Evolutionary conservation across 768 basidiomycete species (phyloP).

Genomic region (Suillus decipiens): DNA sequence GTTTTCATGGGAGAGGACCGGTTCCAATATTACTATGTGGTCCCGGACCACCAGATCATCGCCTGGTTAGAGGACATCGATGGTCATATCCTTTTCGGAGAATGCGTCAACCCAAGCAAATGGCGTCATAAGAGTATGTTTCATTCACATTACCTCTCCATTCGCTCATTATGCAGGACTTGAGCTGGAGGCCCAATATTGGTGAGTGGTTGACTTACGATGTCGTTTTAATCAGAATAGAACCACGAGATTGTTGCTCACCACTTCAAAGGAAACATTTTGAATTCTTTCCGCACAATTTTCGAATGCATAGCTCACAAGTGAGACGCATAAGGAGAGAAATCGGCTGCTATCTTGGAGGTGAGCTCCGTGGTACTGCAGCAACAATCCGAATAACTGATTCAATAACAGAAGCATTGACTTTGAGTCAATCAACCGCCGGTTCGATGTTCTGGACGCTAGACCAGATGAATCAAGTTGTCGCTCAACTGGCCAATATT

Average conservation of each 20-base stretch:
- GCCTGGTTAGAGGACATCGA: not conserved
- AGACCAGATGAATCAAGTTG: too few species aligned
- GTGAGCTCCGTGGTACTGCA: not conserved
- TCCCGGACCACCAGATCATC: not conserved
- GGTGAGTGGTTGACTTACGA: not conserved
- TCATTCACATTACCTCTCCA: not conserved
- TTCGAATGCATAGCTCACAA: not conserved
- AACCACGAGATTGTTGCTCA: too few species aligned
- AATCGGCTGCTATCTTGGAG: not conserved
- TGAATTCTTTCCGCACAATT: not conserved
- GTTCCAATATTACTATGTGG: not conserved
- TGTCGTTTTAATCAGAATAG: not conserved
- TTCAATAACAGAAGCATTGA: not conserved
- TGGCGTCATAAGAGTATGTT: not conserved
- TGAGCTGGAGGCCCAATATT: not conserved
- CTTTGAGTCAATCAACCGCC: not conserved
- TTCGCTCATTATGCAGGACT: not conserved
- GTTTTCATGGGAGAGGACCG: not conserved
- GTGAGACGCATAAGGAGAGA: not conserved
- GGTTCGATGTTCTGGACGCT: not conserved
- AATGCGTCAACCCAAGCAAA: not conserved
- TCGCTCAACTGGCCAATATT: too few species aligned
- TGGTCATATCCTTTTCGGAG: not conserved
- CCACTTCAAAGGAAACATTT: not conserved
- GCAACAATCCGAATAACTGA: not conserved